These are phyloP conservation scores for Tylopilus sp. DNA, from an alignment of 768 basidiomycete genomes.

Conservation along the genomic window DNA sequence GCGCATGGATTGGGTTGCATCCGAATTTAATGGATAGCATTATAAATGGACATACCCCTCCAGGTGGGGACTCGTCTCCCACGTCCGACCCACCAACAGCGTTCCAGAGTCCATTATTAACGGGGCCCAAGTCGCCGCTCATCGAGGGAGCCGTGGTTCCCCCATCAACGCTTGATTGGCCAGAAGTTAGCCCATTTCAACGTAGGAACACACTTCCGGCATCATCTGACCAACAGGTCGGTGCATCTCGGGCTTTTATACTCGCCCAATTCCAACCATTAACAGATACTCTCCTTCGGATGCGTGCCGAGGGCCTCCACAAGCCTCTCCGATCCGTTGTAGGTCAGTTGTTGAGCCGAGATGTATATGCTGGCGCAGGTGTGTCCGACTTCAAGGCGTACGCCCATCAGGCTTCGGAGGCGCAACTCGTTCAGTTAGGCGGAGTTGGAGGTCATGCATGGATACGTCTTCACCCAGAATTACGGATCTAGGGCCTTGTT, in stretches of 20 bases:
- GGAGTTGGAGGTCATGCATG: slow-evolving; percentile 37
- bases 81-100: slow-evolving; percentile 8
- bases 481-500: slow-evolving; percentile 12
- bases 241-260: neutral
- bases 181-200: neutral
- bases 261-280: slow-evolving; percentile 28
- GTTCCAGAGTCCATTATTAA: slow-evolving; percentile 6
- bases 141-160: slow-evolving; percentile 2
- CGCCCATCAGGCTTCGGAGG: slow-evolving; percentile 35
- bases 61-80: slow-evolving; percentile 11
- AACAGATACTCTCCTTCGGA: slow-evolving; percentile 31
- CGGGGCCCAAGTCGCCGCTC: slow-evolving; percentile 2
- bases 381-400: slow-evolving; percentile 43
- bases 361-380: slow-evolving; percentile 38
- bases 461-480: slow-evolving; percentile 30
- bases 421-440: slow-evolving; percentile 40
- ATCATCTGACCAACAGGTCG: neutral
- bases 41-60: neutral
- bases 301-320: slow-evolving; percentile 32
- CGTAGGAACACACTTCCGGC: neutral
- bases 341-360: slow-evolving; percentile 30
- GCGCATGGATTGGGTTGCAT: slow-evolving; percentile 30
- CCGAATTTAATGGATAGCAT: slow-evolving; percentile 13
- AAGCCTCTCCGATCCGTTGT: slow-evolving; percentile 39
- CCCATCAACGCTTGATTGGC: neutral